Evolutionary conservation across 495 filamentous ascomycete genomes (phyloP).

Genomic region (Corynascus novoguineensis): DNA sequence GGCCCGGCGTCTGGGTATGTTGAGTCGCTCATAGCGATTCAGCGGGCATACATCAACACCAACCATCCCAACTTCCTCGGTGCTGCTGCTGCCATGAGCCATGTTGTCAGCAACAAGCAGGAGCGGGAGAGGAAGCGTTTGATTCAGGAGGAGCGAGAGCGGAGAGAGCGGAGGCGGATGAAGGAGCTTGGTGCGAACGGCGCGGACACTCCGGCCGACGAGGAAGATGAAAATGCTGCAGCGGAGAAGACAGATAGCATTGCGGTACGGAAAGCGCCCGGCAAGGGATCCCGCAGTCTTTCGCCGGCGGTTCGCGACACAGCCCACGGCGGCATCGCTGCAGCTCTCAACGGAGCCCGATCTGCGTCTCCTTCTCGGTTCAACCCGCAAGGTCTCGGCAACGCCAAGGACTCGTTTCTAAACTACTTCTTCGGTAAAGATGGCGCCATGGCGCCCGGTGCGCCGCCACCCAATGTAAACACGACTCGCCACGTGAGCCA

Average conservation of each 20-base stretch:
- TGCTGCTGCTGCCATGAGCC: conserved; percentile 95
- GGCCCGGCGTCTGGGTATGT: conserved; percentile 88
- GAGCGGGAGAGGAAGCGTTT: conserved; percentile 81
- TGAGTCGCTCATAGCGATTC: conserved; percentile 92
- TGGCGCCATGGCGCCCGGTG: conserved; percentile 49
- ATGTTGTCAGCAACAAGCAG: conserved; percentile 88
- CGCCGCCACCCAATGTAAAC: conserved; percentile 37
- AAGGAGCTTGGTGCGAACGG: conserved; percentile 83
- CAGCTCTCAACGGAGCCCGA: conserved; percentile 62
- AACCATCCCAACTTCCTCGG: conserved; percentile 99
- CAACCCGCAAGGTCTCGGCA: conserved; percentile 42
- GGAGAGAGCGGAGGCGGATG: conserved; percentile 71
- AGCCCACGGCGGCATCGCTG: conserved; percentile 54
- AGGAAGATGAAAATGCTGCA: conserved; percentile 58
- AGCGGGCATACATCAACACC: conserved; percentile 98
- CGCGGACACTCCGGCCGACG: conserved; percentile 62
- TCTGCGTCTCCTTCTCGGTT: conserved; percentile 59
- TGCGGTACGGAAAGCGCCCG: conserved; percentile 35
- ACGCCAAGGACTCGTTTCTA: conserved; percentile 77
- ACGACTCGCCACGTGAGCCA: conserved; percentile 63
- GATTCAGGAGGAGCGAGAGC: conserved; percentile 74
- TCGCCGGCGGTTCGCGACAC: conserved; percentile 70
- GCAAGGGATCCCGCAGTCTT: conserved; percentile 66
- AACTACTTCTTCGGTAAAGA: conserved; percentile 99
- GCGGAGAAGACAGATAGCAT: conserved; percentile 53